These are phyloP conservation scores for Aspergillus ochraceoroseus DNA, from an alignment of 2,329 filamentous ascomycete species.

Conservation along the genomic window DNA sequence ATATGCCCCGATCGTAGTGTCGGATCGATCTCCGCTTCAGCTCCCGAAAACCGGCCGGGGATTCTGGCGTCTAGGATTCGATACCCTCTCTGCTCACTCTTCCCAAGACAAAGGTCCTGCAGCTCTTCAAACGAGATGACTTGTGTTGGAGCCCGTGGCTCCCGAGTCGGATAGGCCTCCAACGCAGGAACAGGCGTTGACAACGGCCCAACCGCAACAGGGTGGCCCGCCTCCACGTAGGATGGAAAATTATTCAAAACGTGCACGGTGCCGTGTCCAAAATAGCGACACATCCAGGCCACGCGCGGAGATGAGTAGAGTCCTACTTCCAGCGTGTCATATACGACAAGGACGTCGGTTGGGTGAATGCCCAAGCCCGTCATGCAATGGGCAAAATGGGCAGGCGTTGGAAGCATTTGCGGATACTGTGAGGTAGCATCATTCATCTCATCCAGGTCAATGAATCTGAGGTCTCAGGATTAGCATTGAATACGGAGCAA, in stretches of 20 bases:
- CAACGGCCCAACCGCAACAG: conserved; percentile 9
- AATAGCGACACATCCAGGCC: conserved; percentile 28
- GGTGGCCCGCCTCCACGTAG: conserved; percentile 22
- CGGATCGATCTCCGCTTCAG: conserved; percentile 16
- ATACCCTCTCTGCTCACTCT: background rate
- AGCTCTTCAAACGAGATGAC: conserved; percentile 21
- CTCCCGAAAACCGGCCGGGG: conserved; percentile 20
- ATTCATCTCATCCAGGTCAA: conserved; percentile 27
- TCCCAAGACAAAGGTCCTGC: background rate
- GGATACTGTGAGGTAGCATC: conserved; percentile 25
- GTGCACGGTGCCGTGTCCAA: conserved; percentile 26
- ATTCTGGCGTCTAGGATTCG: conserved; percentile 25
- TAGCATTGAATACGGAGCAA: background rate
- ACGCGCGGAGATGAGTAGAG: conserved; percentile 30
- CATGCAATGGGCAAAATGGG: conserved; percentile 23
- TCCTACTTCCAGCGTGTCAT: conserved; percentile 28
- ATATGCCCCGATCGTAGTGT: conserved; percentile 25
- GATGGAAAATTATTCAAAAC: conserved; percentile 31
- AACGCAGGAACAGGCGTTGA: background rate
- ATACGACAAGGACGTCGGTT: conserved; percentile 28
- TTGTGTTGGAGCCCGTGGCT: background rate
- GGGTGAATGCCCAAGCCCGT: conserved; percentile 19
- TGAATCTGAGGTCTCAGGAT: conserved; percentile 22
- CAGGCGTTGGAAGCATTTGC: conserved; percentile 27
- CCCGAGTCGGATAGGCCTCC: conserved; percentile 6